phyloP scores from a whole-genome alignment of 1,284 basidiomycete genomes.

The Marasmius fiardii region DNA sequence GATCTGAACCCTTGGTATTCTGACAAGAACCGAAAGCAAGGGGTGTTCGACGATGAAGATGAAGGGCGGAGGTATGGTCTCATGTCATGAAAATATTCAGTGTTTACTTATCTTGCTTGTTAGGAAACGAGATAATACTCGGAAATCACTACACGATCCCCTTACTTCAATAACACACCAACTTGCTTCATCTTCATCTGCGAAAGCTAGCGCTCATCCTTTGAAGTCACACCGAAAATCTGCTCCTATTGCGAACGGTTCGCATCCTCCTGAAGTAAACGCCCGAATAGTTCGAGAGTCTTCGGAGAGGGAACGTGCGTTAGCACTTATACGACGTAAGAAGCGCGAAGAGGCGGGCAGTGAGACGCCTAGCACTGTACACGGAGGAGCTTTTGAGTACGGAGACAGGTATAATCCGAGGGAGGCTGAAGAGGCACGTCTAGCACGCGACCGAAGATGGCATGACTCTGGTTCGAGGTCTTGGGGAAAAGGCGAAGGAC shows the following conservation, averaged over 20 bases:
- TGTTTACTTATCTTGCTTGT: constrained; percentile 1
- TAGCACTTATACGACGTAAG: constrained; percentile 62
- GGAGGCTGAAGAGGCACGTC: constrained; percentile 71
- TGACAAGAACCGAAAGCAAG: constrained; percentile 18
- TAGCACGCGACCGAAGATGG: constrained; percentile 17
- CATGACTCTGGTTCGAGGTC: constrained; percentile 2
- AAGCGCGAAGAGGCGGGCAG: constrained; percentile 58
- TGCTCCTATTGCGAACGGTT: constrained; percentile 14
- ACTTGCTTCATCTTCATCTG: constrained; percentile 40
- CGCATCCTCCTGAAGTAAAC: constrained; percentile 35
- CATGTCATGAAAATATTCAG: constrained; percentile 7
- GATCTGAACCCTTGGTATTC: constrained; percentile 80
- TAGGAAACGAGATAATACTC: constrained; percentile 59
- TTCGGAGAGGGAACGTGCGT: constrained; percentile 68
- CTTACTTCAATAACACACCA: constrained; percentile 70
- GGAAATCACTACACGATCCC: constrained; percentile 66
- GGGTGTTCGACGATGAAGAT: constrained; percentile 20
- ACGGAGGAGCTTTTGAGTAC: constrained; percentile 49
- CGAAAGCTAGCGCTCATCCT: constrained; percentile 21
- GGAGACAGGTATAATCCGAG: constrained; percentile 66
- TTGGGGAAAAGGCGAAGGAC: not conserved
- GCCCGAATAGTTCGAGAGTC: constrained; percentile 66
- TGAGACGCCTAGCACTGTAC: constrained; percentile 67
- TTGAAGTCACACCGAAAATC: constrained; percentile 18
- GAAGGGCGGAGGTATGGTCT: constrained; percentile 27